Evolutionary conservation across 352 stramenopile genomes (phyloP).

Genomic region (Globisporangium middletonii): DNA sequence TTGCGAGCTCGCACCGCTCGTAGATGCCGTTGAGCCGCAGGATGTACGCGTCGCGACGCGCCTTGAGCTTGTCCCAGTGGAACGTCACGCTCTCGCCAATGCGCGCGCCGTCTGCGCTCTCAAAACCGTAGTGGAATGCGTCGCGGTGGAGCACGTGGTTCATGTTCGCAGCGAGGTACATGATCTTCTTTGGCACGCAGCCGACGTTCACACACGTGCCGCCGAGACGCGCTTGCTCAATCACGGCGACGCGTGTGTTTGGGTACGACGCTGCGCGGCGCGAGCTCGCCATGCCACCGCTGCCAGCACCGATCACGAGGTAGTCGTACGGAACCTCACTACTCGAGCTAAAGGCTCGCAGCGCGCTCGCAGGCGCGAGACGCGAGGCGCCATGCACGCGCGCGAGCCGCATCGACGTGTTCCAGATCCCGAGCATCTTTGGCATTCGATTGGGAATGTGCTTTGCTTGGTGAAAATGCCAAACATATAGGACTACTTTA

Average conservation of each 20-base stretch:
- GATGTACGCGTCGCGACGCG: conserved; percentile 93
- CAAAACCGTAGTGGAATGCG: conserved; percentile 52
- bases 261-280: conserved; percentile 78
- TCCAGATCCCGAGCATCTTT: too few relatives aligned
- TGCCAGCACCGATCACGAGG: conserved; percentile 89
- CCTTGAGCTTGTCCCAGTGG: conserved; percentile 91
- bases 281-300: conserved; percentile 90
- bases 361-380: background rate
- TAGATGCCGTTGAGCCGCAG: conserved; percentile 96
- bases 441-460: too few relatives aligned
- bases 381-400: background rate
- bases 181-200: conserved; percentile 99
- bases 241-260: conserved; percentile 92
- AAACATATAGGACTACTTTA: too few relatives aligned
- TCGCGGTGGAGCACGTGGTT: conserved; percentile 49
- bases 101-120: conserved; percentile 27
- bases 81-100: conserved; percentile 49
- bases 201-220: conserved; percentile 99
- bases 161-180: conserved; percentile 83
- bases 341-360: conserved; percentile 12
- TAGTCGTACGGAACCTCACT: conserved; percentile 63
- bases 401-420: background rate
- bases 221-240: conserved; percentile 89
- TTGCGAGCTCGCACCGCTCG: conserved; percentile 29
- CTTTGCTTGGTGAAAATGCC: too few relatives aligned